These are phyloP conservation scores for Malassezia globosa DNA, from an alignment of 1,284 basidiomycete species.

Conservation along the genomic window DNA sequence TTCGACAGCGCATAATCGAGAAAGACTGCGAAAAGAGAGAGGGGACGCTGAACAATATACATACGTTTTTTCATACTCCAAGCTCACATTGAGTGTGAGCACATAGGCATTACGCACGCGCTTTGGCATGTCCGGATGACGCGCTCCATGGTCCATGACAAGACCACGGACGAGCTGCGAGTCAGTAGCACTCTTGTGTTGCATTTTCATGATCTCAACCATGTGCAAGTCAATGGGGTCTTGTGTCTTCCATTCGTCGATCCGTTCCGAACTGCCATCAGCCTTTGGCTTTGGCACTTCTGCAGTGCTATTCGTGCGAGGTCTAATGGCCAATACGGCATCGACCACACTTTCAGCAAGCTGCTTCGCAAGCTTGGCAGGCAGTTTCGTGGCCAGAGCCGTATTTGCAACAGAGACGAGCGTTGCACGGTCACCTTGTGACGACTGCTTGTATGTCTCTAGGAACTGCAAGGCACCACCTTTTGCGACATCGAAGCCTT, in stretches of 20 bases:
- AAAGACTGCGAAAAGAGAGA: too few species aligned
- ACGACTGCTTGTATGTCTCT: conserved; percentile 69
- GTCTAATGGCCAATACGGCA: conserved; percentile 77
- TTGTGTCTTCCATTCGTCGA: conserved; percentile 37
- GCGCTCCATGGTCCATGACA: conserved; percentile 81
- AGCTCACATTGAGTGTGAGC: conserved; percentile 87
- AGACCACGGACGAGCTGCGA: conserved; percentile 92
- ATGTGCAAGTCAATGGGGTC: conserved; percentile 92
- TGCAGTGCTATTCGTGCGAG: conserved; percentile 24
- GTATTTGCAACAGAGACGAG: conserved; percentile 87
- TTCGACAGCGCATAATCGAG: too few species aligned
- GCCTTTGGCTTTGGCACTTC: conserved; percentile 27
- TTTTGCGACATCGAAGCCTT: conserved; percentile 94
- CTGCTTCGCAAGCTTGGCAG: conserved; percentile 68
- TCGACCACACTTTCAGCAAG: conserved; percentile 88
- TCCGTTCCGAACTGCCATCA: conserved; percentile 35
- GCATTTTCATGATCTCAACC: conserved; percentile 99
- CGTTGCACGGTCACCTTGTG: conserved; percentile 68
- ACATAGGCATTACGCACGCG: conserved; percentile 93
- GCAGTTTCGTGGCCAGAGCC: conserved; percentile 87
- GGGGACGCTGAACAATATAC: conserved; percentile 34
- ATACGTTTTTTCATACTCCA: conserved; percentile 99
- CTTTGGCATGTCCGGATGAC: conserved; percentile 99
- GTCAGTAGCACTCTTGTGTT: conserved; percentile 93
- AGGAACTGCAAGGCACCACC: conserved; percentile 91